Evolutionary conservation across 164 flowering plant species (phyloP), one percentile per base, ranked within the genome.

Genomic region (Stephania japonica): DNA sequence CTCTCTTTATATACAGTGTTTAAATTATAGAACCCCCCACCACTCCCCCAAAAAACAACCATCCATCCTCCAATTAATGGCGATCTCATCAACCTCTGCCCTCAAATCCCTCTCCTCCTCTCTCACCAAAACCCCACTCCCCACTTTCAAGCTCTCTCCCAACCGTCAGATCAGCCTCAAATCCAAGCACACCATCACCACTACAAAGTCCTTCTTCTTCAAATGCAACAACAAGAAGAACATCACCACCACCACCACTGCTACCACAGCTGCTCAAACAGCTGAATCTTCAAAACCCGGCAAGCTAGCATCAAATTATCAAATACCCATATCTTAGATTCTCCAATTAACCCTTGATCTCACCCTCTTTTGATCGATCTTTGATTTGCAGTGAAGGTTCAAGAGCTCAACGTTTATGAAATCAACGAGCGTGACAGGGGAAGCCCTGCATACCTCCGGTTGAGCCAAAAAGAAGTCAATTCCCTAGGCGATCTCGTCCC

Each of bases 401-500:
- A 88, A 66, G 88, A 87, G 71, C 83, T 90, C 7, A 44, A 12
- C 70, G 90, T 90, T 59, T 90, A 88, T 59, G 95, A 88, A 81
- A 81, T 90, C 69, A 90, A 90, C 78, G 95, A 90, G 77, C 73
- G 85, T 16, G 92, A 90, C 79, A 76, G 94, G 42, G 85, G 83
- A 13, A 90, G 94, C 84, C 94, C 94, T 0, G 90, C 91, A 0
- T 80, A 77, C 80, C 87, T 90, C 14, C 78, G 77, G 7, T 81
- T 88, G 23, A 88, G 92, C 76, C 69, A 87, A 70, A 87, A 88
- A 73, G 26, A 69, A 0, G 83, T 78, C 38, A 81, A 84, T 76
- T 66, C 89, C 2, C 87, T 90, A 0, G 94, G 92, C 25, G 92
- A 90, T 78, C 87, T 90, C 24, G 88, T 88, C 5, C 90, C 94